Base-by-base conservation (phyloP, 148 eudicot genomes). In the Linanthus parryae region DNA sequence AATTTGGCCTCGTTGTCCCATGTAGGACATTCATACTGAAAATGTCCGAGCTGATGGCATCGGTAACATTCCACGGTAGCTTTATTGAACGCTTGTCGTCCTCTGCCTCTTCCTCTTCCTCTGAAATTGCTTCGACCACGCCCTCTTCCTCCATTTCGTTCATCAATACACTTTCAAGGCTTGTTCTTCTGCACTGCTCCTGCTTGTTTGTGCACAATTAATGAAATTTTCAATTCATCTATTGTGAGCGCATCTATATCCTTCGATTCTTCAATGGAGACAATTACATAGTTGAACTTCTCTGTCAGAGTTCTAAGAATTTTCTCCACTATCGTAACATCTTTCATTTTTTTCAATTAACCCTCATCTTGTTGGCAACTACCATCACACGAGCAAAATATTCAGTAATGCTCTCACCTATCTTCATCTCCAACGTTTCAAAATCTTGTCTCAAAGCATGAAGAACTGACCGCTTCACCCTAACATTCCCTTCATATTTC, bases 21-120 rank as follows among this genome's bases (percentile, higher is more conserved):
- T 5, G 16, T 7, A 5, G 43, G 29, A 53, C 57, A 53, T 10
- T 53, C 44, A 33, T 53, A 53, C 19, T 21, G 44, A 24, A 53
- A 53, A 5, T 53, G 28, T 20, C 44, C 44, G 1, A 53, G 16
- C 18, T 22, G 13, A 12, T 52, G 57, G 21, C 57, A 53, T 9
- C 28, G 25, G 56, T 33, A 53, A 22, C 57, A 53, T n/a, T 42
- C 46, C 8, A 42, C 46, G 1, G 23, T 42, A 3, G 46, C 46
- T 17, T 20, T 42, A 17, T 42, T 42, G 23, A 42, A 42, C 20
- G 43, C 43, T 38, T 38, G 43, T 5, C 43, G 43, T n/a, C 43
- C 43, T 38, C 43, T 38, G 4, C 34, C 34, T 30, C 34, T 30
- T 30, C 34, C 34, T 30, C 34, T 30, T 5, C 43, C 43, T 38